Base-by-base conservation (phyloP, 352 stramenopile species). In the Lagenidium sp. region DNA sequence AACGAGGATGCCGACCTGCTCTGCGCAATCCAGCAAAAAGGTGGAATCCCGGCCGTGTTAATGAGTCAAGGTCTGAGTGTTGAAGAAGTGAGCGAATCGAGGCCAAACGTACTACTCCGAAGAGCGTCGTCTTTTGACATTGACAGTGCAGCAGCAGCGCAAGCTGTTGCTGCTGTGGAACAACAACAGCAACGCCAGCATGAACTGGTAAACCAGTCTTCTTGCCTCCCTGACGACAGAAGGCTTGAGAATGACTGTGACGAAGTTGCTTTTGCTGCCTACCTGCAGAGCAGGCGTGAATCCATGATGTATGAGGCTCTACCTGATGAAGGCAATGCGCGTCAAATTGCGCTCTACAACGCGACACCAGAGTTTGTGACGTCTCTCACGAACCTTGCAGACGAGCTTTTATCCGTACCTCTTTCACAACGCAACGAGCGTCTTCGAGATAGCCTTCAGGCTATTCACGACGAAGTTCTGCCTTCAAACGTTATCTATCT, bases 401-500 rank as follows among this genome's bases (percentile, higher is more conserved):
- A 92, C 34, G 41, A 61, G 19, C 50, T 92, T 3, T 85, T 88
- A 25, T 58, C 55, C 0, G 57, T 67, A 3, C 59, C 74, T 10
- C 44, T 75, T 1, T 25, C 59, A 11, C 41, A 74, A 31, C 65
- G 79, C 16, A 83, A 85, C 25, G 12, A 44, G 2, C 50, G 81
- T 16, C 44, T 89, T 7, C 63, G 70, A 8, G 57, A 68, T 20
- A 68, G 72, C 2, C 43, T 89, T 20, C 46, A 41, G 1, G 40
- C 61, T 18, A 85, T 89, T 24, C 51, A 71, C 36, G 56, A 67
- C 18, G 53, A 63, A 20, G 69, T 76, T 25, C 44, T 92, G 20
- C 74, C 77, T 0, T 86, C 79, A 0, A 72, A 85, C 19, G 74
- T 87, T 35, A 72, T 89, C 38, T 92, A 92, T 32, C 44, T 92